Conservation (phyloP, 768 basidiomycete genomes). For the Lactarius deliciosus region DNA sequence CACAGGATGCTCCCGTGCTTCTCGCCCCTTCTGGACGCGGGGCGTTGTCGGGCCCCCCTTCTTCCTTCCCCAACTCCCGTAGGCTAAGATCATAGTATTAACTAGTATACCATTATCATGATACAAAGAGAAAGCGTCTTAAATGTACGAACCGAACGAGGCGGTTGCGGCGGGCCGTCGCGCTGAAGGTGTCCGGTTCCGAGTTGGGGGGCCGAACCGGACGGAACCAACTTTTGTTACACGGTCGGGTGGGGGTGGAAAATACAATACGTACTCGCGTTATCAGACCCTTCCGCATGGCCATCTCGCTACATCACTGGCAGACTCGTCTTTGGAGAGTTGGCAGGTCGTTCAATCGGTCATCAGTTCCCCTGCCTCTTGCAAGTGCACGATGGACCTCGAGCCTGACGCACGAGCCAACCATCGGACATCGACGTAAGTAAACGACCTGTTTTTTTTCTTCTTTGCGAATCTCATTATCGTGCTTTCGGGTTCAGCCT, state of each 20-base stretch:
- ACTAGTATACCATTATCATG: background rate
- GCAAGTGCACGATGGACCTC: conserved; percentile 22
- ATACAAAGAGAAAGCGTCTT: background rate
- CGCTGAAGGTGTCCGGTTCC: background rate
- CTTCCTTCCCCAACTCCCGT: conserved; percentile 5
- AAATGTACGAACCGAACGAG: background rate
- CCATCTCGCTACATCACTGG: conserved; percentile 17
- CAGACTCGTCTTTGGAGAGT: conserved; percentile 11
- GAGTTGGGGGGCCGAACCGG: background rate
- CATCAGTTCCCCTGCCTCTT: background rate
- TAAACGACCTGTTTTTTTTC: background rate
- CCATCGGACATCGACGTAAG: conserved; percentile 24
- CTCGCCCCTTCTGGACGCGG: background rate
- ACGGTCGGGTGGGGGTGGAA: background rate
- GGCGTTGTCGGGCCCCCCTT: background rate
- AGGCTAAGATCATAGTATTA: background rate
- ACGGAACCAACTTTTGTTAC: background rate
- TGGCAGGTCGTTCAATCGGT: background rate
- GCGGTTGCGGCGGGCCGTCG: background rate
- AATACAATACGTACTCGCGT: background rate
- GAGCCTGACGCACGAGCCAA: conserved; percentile 1
- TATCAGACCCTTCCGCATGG: conserved; percentile 9
- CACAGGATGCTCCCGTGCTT: background rate
- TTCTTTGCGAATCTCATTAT: conserved; percentile 6
- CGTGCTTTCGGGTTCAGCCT: conserved; percentile 10